Conservation (phyloP, 768 basidiomycete species). For the Amanita rubescens region DNA sequence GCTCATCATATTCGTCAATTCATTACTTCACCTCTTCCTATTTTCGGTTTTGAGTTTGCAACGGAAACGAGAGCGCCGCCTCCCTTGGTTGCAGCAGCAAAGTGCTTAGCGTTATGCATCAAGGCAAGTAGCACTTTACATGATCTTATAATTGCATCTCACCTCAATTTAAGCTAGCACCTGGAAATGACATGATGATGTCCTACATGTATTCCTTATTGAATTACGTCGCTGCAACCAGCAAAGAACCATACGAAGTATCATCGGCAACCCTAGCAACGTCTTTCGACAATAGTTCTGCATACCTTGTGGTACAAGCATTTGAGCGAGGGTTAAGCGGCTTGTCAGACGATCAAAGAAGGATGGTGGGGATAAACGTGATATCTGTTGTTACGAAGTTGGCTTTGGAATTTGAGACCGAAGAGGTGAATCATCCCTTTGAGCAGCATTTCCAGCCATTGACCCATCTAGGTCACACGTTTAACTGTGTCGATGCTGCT, state of each 20-base stretch:
- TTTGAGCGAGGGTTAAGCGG: conserved; percentile 58
- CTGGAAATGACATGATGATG: conserved; percentile 84
- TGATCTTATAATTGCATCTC: background rate
- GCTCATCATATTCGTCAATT: conserved; percentile 78
- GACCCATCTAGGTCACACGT: conserved; percentile 49
- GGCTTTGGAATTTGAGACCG: conserved; percentile 78
- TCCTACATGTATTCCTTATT: conserved; percentile 96
- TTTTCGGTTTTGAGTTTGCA: conserved; percentile 82
- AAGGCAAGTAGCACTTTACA: conserved; percentile 43
- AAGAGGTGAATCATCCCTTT: conserved; percentile 49
- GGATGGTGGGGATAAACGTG: conserved; percentile 81
- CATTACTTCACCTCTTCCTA: conserved; percentile 78
- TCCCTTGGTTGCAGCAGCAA: conserved; percentile 78
- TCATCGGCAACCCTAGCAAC: conserved; percentile 16
- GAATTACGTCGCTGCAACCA: conserved; percentile 83
- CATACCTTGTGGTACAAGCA: conserved; percentile 30
- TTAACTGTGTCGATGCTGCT: conserved; percentile 90
- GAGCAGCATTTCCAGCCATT: background rate
- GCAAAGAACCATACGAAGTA: conserved; percentile 62
- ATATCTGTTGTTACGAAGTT: conserved; percentile 87
- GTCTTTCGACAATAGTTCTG: background rate
- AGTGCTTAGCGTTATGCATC: conserved; percentile 85
- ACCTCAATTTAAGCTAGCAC: conserved; percentile 50
- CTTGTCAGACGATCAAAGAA: conserved; percentile 77
- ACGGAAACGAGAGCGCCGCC: conserved; percentile 68